Base-by-base conservation (phyloP, 2,329 filamentous ascomycete genomes). In the Venturia oleaginea region DNA sequence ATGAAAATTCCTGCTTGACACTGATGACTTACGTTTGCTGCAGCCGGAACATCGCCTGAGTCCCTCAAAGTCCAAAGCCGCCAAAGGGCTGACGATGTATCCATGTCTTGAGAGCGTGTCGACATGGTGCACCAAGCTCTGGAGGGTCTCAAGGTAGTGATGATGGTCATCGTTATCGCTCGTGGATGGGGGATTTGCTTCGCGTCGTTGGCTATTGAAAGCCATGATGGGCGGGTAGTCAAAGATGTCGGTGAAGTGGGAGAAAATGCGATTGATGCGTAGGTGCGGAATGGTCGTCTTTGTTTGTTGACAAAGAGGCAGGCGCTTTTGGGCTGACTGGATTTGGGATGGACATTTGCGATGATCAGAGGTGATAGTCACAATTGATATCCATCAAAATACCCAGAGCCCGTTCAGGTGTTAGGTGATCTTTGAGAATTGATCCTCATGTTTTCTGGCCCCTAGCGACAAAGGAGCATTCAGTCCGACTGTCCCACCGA, bases 1-100 rank as follows among this genome's bases (percentile, higher is more conserved):
- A 3, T 34, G 3, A 57, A 6, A 30, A 57, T 4, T 19, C 24
- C 2, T 30, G 27, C 4, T 30, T 15, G 8, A 13, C 15, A 7
- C 34, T 61, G 13, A 2, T 27, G 7, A 43, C 34, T 3, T 61
- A 46, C 59, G 34, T 5, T 42, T 61, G 1, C 11, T 30, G 59
- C 59, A 61, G 22, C 59, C 59, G 4, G 32, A 37, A 61, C 59
- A 61, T 61, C 59, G 37, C 37, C 34, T 61, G n/a, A 34, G 15
- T 13, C 59, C 59, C 34, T 61, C 34, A 8, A 61, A 30, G 5
- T 61, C 22, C 34, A 13, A 30, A 22, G 59, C 32, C 59, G 59
- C 22, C 22, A 61, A 46, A 34, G 37, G 38, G 3, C 34, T 4
- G 13, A 61, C 59, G 2, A 27, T 8, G 34, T 43, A 61, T 2